phyloP scores from a whole-genome alignment of 2,329 filamentous ascomycete species.

The Cladosporium sp. region DNA sequence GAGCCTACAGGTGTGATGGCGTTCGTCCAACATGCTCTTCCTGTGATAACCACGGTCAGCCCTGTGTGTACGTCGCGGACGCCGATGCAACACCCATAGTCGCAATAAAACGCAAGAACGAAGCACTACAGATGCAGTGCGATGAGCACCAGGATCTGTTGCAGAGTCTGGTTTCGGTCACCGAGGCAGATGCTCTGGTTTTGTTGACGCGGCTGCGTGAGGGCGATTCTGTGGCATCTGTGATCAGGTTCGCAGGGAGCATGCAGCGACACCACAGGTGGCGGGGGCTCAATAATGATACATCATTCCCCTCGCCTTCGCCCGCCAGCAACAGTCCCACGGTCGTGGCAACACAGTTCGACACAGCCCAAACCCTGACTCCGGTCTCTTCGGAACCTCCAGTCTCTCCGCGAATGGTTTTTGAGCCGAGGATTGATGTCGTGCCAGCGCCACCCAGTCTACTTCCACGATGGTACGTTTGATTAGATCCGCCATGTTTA shows the following conservation, averaged over 20 bases:
- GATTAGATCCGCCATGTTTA: not conserved
- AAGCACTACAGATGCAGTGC: not conserved
- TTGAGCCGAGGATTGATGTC: conserved; percentile 1
- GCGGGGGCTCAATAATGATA: not conserved
- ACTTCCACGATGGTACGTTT: not conserved
- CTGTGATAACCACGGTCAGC: not conserved
- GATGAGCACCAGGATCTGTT: not conserved
- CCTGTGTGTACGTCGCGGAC: not conserved
- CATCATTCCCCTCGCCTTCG: not conserved
- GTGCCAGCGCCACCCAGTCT: not conserved
- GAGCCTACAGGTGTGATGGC: not conserved
- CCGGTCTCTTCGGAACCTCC: not conserved
- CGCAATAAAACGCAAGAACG: not conserved
- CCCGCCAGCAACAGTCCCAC: not conserved
- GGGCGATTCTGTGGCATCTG: not conserved
- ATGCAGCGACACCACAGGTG: not conserved
- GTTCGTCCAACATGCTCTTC: not conserved
- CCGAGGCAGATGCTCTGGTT: not conserved
- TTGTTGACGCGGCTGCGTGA: not conserved
- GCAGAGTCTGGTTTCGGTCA: not conserved
- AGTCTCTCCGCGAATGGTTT: not conserved
- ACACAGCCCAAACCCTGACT: not conserved
- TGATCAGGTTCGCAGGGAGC: not conserved
- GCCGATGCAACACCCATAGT: conserved; percentile 5
- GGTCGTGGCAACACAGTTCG: not conserved